Evolutionary conservation across 1,284 basidiomycete species (phyloP), one percentile per base, ranked within the genome.

Genomic region (Rhizoctonia solani): DNA sequence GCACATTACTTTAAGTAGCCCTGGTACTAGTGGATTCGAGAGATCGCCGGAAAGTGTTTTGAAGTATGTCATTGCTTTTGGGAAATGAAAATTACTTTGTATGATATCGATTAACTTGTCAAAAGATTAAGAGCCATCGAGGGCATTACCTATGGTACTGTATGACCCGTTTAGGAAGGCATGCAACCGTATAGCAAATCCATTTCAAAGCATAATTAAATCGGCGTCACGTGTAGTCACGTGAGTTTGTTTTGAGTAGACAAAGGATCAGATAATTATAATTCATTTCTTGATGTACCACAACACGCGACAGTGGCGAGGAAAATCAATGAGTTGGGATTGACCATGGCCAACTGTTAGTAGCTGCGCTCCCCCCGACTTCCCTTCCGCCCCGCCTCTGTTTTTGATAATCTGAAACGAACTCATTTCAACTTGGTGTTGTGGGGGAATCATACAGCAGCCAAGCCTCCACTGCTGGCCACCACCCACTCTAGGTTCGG

Each of bases 331-430:
- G 55, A 42, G 23, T 44, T 59, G 55, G n/a, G 25, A n/a, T n/a
- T n/a, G n/a, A n/a, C n/a, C n/a, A n/a, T n/a, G n/a, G 50, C 44
- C 32, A 61, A 49, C 46, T 50, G 58, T 61, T 61, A 61, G 58
- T 61, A 32, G 29, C 55, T 42, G 19, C 34, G 42, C 19, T 30
- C 42, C 55, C 27, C 39, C n/a, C n/a, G n/a, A n/a, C 54, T 56
- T 16, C 37, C 37, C 41, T 47, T 30, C 58, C 58, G 49, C 58
- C 44, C 14, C 25, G 30, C 47, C 30, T 59, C 14, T n/a, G n/a
- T n/a, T n/a, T 37, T 61, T 41, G 46, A 61, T 41, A 61, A 50
- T 50, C 58, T 61, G 27, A 61, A 61, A 61, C 58, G 50, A 49
- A 32, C 19, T 41, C 27, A 49, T 23, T 61, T 61, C 58, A 61